These are phyloP conservation scores for Beauveria australis DNA, from an alignment of 2,329 filamentous ascomycete genomes.

Conservation along the genomic window DNA sequence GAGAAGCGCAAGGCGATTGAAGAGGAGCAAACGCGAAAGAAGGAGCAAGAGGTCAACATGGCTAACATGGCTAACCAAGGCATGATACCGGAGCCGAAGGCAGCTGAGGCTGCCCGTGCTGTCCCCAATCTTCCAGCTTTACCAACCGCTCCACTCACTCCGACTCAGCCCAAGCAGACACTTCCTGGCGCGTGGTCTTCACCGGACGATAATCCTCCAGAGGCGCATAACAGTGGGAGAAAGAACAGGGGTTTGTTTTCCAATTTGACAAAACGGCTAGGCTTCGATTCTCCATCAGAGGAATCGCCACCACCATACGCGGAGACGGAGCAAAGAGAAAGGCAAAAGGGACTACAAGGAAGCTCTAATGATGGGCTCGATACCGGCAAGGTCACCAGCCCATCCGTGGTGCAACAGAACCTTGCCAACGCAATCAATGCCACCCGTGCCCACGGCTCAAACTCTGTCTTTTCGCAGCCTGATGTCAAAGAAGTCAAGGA, in stretches of 20 bases:
- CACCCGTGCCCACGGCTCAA: slow-evolving; percentile 68
- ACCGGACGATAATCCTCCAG: slow-evolving; percentile 39
- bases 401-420: slow-evolving; percentile 57
- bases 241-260: slow-evolving; percentile 57
- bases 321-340: neutral
- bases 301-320: slow-evolving; percentile 28
- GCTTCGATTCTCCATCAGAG: slow-evolving; percentile 47
- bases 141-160: slow-evolving; percentile 32
- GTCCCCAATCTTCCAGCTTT: slow-evolving; percentile 33
- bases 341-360: slow-evolving; percentile 12
- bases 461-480: slow-evolving; percentile 64
- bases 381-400: slow-evolving; percentile 49
- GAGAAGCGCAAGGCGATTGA: slow-evolving; percentile 67
- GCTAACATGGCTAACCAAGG: slow-evolving; percentile 30
- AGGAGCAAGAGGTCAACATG: slow-evolving; percentile 37
- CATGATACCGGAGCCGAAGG: slow-evolving; percentile 12
- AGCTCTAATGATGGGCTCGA: slow-evolving; percentile 25
- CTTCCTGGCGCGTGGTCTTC: slow-evolving; percentile 76
- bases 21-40: slow-evolving; percentile 61
- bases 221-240: slow-evolving; percentile 25
- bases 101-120: slow-evolving; percentile 30
- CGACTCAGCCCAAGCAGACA: slow-evolving; percentile 29
- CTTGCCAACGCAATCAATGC: slow-evolving; percentile 71
- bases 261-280: slow-evolving; percentile 58
- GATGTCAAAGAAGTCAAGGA: slow-evolving; percentile 68